These are phyloP conservation scores for Salix koriyanagi DNA, from an alignment of 345 rosid genomes.

Conservation along the genomic window DNA sequence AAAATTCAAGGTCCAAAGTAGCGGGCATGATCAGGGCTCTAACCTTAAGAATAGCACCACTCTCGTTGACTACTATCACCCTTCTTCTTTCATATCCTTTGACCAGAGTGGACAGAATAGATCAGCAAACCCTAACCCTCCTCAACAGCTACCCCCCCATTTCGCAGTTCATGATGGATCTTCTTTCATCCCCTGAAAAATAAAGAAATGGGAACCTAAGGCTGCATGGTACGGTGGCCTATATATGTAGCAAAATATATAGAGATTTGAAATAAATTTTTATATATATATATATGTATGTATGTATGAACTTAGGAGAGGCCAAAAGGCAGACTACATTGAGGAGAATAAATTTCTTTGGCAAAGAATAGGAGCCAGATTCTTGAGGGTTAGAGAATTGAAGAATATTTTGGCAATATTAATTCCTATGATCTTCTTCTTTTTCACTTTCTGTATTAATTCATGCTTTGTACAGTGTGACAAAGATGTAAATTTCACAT, in stretches of 20 bases:
- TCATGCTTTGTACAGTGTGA: constrained; percentile 22
- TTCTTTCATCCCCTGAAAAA: constrained; percentile 50
- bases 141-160: constrained; percentile 49
- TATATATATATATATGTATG: not conserved
- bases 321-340: constrained; percentile 1
- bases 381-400: constrained; percentile 5
- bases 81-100: constrained; percentile 63
- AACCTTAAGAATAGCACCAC: constrained; percentile 26
- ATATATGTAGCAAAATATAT: too few species aligned
- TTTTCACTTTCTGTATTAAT: not conserved
- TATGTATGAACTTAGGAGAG: not conserved
- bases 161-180: constrained; percentile 62
- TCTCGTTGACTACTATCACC: constrained; percentile 46
- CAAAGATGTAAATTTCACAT: constrained; percentile 15
- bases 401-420: not conserved
- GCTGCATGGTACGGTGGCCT: too few species aligned
- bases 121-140: constrained; percentile 20
- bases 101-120: constrained; percentile 56
- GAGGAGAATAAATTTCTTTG: constrained; percentile 15
- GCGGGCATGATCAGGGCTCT: constrained; percentile 23
- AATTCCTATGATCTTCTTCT: not conserved
- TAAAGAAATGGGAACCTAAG: not conserved
- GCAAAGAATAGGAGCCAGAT: constrained; percentile 7
- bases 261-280: constrained; percentile 3
- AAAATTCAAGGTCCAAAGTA: constrained; percentile 34